These are phyloP conservation scores for Allium sativum DNA, from an alignment of 106 monocot species.

Conservation along the genomic window DNA sequence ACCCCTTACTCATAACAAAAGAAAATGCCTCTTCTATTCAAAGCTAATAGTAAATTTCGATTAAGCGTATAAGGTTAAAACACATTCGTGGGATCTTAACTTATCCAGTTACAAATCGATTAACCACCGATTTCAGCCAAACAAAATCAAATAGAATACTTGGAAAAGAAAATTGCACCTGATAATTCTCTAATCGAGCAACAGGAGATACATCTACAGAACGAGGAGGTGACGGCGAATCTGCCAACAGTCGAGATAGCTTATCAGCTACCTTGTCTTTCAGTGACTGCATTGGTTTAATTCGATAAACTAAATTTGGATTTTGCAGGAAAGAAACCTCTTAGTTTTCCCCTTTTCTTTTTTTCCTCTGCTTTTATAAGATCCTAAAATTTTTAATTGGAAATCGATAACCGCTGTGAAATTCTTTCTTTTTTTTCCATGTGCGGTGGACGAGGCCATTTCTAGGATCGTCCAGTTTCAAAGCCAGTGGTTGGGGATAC, in stretches of 20 bases:
- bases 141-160: not conserved
- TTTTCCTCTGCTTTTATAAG: too few species aligned
- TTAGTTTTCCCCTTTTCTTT: too few species aligned
- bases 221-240: constrained; percentile 22
- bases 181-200: not conserved
- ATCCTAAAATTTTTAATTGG: too few species aligned
- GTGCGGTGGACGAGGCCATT: too few species aligned
- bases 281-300: constrained; percentile 25
- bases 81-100: not conserved
- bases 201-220: not conserved
- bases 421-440: too few species aligned
- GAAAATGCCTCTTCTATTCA: not conserved
- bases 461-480: too few species aligned
- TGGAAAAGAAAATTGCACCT: not conserved
- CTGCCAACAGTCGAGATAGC: constrained; percentile 52
- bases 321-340: not conserved
- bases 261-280: constrained; percentile 57
- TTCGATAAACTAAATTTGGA: too few species aligned
- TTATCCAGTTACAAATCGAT: not conserved
- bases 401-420: too few species aligned
- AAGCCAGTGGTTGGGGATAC: too few species aligned
- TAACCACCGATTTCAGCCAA: not conserved
- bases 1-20: not conserved
- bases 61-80: not conserved
- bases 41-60: too few species aligned